Evolutionary conservation across 2,329 filamentous ascomycete genomes (phyloP).

Genomic region (Botryosphaeria dothidea): DNA sequence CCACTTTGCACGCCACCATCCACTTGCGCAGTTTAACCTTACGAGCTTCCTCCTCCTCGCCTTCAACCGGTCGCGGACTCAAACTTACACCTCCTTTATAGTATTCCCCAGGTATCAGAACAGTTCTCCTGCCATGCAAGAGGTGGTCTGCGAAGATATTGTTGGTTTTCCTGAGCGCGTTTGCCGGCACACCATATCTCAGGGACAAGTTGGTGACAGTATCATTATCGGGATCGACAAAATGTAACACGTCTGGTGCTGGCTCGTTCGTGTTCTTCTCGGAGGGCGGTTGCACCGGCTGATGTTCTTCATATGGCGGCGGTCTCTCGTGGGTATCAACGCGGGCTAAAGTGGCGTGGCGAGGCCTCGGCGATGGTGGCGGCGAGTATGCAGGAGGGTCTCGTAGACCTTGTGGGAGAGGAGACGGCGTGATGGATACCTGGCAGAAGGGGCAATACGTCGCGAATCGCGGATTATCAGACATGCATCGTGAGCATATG

Average conservation of each 20-base stretch:
- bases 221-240: slow-evolving; percentile 70
- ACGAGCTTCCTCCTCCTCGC: slow-evolving; percentile 70
- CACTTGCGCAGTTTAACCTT: slow-evolving; percentile 72
- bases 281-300: slow-evolving; percentile 25
- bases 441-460: slow-evolving; percentile 75
- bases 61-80: slow-evolving; percentile 70
- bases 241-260: slow-evolving; percentile 71
- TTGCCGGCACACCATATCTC: slow-evolving; percentile 67
- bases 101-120: slow-evolving; percentile 70
- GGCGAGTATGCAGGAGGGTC: slow-evolving; percentile 67
- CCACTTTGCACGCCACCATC: slow-evolving; percentile 74
- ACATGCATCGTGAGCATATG: slow-evolving; percentile 71
- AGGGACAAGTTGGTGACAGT: slow-evolving; percentile 68
- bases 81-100: slow-evolving; percentile 68
- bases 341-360: slow-evolving; percentile 17
- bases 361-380: slow-evolving; percentile 31
- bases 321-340: slow-evolving; percentile 37
- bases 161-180: slow-evolving; percentile 66
- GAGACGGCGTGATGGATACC: slow-evolving; percentile 61
- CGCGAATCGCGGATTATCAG: slow-evolving; percentile 68
- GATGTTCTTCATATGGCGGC: slow-evolving; percentile 47
- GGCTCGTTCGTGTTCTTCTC: slow-evolving; percentile 38
- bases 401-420: slow-evolving; percentile 64
- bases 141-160: slow-evolving; percentile 72
- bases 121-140: slow-evolving; percentile 65